These are phyloP conservation scores for Mikania micrantha DNA, from an alignment of 129 eudicot genomes.

Conservation along the genomic window DNA sequence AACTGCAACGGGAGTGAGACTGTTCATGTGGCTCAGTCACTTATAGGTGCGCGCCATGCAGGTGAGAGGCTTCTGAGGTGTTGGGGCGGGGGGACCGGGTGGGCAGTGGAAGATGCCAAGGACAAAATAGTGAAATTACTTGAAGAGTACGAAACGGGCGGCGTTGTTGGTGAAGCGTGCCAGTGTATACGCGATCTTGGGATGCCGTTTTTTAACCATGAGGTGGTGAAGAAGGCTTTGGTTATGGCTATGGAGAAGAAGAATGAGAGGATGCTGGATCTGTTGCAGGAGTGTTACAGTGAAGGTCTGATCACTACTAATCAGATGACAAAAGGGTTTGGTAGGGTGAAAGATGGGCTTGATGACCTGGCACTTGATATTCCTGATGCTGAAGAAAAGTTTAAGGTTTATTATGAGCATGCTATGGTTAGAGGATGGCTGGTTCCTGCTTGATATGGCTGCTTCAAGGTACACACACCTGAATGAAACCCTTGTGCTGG, in stretches of 20 bases:
- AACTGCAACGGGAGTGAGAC: constrained; percentile 77
- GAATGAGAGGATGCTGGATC: constrained; percentile 74
- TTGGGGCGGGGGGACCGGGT: constrained; percentile 99
- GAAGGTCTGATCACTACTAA: constrained; percentile 87
- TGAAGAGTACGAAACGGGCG: constrained; percentile 79
- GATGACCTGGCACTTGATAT: constrained; percentile 92
- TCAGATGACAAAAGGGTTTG: constrained; percentile 88
- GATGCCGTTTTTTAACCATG: constrained; percentile 93
- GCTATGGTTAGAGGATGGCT: constrained; percentile 72
- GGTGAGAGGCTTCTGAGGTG: constrained; percentile 90
- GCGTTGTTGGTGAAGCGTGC: constrained; percentile 79
- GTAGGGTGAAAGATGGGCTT: constrained; percentile 71
- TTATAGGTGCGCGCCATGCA: constrained; percentile 77
- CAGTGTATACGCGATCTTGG: constrained; percentile 81
- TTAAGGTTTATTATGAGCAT: constrained; percentile 44
- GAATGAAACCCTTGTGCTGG: constrained; percentile 2
- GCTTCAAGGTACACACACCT: background rate
- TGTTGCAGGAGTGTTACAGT: constrained; percentile 68
- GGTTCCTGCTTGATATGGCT: constrained; percentile 16
- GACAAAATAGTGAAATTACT: constrained; percentile 80
- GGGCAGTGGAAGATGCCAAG: constrained; percentile 98
- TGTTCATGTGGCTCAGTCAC: constrained; percentile 56
- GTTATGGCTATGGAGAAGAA: constrained; percentile 99
- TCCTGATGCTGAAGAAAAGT: constrained; percentile 66
- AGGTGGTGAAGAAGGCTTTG: constrained; percentile 88